A percentile compares a stretch with the other conserved stretches of the same genome.
Evolutionary conservation across 805 yeast species (phyloP).

Genomic region (Ogataea paraovalis): DNA sequence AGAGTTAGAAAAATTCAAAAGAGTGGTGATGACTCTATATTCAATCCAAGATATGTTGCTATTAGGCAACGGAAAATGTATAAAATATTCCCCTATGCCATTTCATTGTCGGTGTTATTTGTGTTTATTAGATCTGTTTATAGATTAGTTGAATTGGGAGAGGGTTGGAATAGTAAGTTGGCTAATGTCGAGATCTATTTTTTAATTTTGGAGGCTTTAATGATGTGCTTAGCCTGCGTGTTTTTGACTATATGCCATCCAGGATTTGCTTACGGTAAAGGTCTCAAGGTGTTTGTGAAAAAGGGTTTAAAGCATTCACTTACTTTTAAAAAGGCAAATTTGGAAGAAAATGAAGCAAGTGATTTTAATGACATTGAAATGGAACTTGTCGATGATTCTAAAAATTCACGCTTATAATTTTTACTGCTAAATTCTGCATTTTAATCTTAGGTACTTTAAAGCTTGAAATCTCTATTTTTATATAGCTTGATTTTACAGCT

Average conservation of each 20-base stretch:
- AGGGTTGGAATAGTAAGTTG: constrained; percentile 66
- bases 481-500: no score
- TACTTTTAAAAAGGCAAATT: neutral
- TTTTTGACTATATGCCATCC: constrained; percentile 57
- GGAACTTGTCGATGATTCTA: neutral
- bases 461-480: no score
- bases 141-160: constrained; percentile 63
- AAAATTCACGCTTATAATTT: no score
- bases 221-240: constrained; percentile 46
- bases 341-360: neutral
- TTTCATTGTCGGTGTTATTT: constrained; percentile 42
- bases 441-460: no score
- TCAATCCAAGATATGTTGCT: constrained; percentile 29
- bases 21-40: constrained; percentile 26
- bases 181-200: constrained; percentile 55
- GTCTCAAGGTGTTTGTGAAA: constrained; percentile 7
- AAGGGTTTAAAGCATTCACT: neutral
- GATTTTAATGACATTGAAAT: neutral
- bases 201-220: constrained; percentile 55
- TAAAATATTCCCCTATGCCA: constrained; percentile 39
- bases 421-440: no score
- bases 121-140: constrained; percentile 64
- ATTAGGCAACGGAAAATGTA: constrained; percentile 33
- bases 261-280: constrained; percentile 41
- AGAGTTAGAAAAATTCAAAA: constrained; percentile 28